A percentile compares a stretch with the other conserved stretches of the same genome.
These are phyloP conservation scores for Kalmusia sp. DNA, from an alignment of 2,329 filamentous ascomycete genomes.

Conservation along the genomic window DNA sequence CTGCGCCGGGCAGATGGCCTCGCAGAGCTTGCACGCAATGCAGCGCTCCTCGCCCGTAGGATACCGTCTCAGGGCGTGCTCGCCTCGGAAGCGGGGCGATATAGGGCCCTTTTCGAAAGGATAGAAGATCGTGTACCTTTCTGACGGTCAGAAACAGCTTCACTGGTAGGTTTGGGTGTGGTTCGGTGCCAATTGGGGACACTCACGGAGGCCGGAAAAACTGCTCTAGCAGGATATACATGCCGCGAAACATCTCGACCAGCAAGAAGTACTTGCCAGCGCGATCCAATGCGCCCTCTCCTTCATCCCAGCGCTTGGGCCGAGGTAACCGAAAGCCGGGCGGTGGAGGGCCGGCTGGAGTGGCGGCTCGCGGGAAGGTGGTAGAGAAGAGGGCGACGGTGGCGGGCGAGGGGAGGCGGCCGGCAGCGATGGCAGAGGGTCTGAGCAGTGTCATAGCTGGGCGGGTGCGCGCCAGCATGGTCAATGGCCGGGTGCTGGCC, in stretches of 20 bases:
- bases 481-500: slow-evolving; percentile 57
- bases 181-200: slow-evolving; percentile 20
- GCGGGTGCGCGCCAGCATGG: slow-evolving; percentile 55
- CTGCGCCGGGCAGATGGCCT: slow-evolving; percentile 96
- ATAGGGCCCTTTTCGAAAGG: slow-evolving; percentile 99
- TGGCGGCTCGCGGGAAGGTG: slow-evolving; percentile 65
- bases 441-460: slow-evolving; percentile 49
- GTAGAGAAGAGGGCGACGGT: slow-evolving; percentile 68
- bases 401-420: slow-evolving; percentile 50
- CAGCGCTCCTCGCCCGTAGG: slow-evolving; percentile 98
- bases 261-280: slow-evolving; percentile 94
- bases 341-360: slow-evolving; percentile 79
- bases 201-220: slow-evolving; percentile 98
- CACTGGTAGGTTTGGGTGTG: slow-evolving; percentile 4
- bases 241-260: slow-evolving; percentile 94
- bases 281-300: slow-evolving; percentile 80
- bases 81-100: slow-evolving; percentile 95
- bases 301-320: slow-evolving; percentile 80
- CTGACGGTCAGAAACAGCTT: slow-evolving; percentile 32
- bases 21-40: slow-evolving; percentile 99
- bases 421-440: slow-evolving; percentile 38
- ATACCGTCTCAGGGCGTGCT: slow-evolving; percentile 95
- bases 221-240: slow-evolving; percentile 98
- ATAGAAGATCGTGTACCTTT: slow-evolving; percentile 96
- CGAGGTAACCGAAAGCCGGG: slow-evolving; percentile 79